phyloP scores from a whole-genome alignment of 2,329 filamentous ascomycete species.

The Fragosphaeria purpurea region DNA sequence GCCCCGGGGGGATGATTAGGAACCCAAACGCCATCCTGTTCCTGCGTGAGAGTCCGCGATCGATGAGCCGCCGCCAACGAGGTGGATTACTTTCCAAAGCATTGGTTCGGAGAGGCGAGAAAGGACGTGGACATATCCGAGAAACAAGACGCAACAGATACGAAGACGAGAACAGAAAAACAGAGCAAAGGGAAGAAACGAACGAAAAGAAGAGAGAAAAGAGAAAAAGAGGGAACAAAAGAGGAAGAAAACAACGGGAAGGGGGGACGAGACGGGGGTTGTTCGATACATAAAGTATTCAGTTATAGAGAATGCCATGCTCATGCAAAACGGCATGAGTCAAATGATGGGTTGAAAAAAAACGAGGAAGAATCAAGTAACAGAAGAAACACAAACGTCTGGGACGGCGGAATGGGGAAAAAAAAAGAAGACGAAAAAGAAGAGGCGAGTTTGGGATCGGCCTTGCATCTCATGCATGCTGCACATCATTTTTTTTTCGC shows the following conservation, averaged over 20 bases:
- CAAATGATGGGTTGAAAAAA: too few species aligned
- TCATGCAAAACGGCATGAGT: too few species aligned
- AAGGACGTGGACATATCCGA: not conserved
- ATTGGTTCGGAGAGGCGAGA: not conserved
- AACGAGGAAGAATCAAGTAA: not conserved
- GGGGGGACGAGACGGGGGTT: not conserved
- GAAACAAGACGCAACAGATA: not conserved
- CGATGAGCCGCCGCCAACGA: not conserved
- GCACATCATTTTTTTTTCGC: not conserved
- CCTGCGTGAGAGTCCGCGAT: conserved; percentile 1
- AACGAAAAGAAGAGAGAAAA: not conserved
- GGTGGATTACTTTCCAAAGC: not conserved
- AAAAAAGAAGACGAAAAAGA: not conserved
- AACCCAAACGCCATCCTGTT: not conserved
- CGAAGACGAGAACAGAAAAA: not conserved
- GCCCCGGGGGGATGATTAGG: conserved; percentile 4
- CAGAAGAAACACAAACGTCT: not conserved
- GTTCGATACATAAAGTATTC: not conserved
- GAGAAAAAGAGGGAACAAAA: not conserved
- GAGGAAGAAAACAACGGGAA: not conserved
- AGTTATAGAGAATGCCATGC: not conserved
- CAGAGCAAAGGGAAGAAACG: not conserved
- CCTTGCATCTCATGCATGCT: not conserved
- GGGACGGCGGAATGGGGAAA: not conserved
- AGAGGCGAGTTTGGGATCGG: not conserved